Evolutionary conservation across 2,329 filamentous ascomycete genomes (phyloP).

Genomic region (Aureobasidium namibiae): DNA sequence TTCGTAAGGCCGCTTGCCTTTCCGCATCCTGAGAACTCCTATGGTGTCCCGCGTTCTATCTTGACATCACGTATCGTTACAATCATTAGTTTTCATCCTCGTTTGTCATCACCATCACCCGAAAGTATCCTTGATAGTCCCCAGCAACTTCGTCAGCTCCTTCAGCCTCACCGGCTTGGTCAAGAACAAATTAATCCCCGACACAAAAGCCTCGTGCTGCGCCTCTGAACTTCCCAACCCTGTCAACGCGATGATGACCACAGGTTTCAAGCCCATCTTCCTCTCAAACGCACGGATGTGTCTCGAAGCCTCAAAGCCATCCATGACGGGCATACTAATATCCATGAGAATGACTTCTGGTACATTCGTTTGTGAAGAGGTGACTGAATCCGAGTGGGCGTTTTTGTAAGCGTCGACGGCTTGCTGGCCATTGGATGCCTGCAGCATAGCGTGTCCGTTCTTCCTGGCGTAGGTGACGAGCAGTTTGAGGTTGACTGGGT

Average conservation of each 20-base stretch:
- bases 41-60: too few species aligned
- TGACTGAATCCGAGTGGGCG: neutral
- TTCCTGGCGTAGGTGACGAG: slow-evolving; percentile 27
- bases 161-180: slow-evolving; percentile 26
- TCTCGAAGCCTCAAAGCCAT: slow-evolving; percentile 20
- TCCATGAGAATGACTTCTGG: slow-evolving; percentile 35
- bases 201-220: slow-evolving; percentile 22
- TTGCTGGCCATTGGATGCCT: slow-evolving; percentile 36
- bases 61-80: too few species aligned
- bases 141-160: slow-evolving; percentile 18
- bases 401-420: slow-evolving; percentile 33
- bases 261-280: slow-evolving; percentile 18
- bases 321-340: slow-evolving; percentile 13
- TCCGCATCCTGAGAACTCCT: too few species aligned
- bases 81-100: too few species aligned
- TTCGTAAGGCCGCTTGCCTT: too few species aligned
- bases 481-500: slow-evolving; percentile 21
- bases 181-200: slow-evolving; percentile 25
- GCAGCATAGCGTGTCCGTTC: slow-evolving; percentile 28
- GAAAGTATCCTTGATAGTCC: neutral
- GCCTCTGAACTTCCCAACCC: slow-evolving; percentile 17
- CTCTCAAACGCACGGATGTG: slow-evolving; percentile 25
- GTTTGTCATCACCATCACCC: too few species aligned
- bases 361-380: neutral
- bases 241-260: slow-evolving; percentile 19